Evolutionary conservation across 768 basidiomycete genomes (phyloP), one percentile per base, ranked within the genome.

Genomic region (Rhizopogon roseolus): DNA sequence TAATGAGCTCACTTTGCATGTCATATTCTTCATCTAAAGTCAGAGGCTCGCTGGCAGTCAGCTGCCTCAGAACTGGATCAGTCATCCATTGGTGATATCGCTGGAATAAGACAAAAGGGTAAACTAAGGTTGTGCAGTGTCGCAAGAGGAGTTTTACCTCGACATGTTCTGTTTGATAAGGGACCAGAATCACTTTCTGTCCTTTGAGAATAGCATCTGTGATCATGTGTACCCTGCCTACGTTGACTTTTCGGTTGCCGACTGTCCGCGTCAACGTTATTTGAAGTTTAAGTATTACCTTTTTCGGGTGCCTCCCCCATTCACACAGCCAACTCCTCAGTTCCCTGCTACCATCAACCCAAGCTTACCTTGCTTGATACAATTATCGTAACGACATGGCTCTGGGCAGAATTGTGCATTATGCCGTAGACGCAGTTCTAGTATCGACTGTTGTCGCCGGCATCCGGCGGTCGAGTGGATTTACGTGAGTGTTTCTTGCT

Each of bases 41-140:
- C 40, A 97, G 75, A 4, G 87, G 86, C 60, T 96, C 93, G 54
- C 90, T 93, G 5, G 93, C 93, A 0, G 93, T 97, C 16, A 87
- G 74, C 46, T 81, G 77, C 40, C 85, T 80, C 51, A 98, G 73
- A 57, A 83, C 82, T 34, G 81, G 80, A 64, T 81, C 78, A 28
- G 79, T 73, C 94, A 98, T 96, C 94, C 94, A 98, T 57, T 77
- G 75, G 64, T 95, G 83, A 63, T 97, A 98, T 62, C 72, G 87
- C 90, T 93, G 11, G 19, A 7, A 13, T 19, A 39, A 9, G 22
- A 22, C 3, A 22, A 22, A 22, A 22, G 3, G 5, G 38, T 19
- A 10, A 32, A 32, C 29, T 41, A 32, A 48, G 32, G 7, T 10
- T 4, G 3, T 17, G 34, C 11, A 36, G 5, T 36, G 34, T 36